Evolutionary conservation across 2,329 filamentous ascomycete species (phyloP).

Genomic region (Ilyonectria mors-panacis): DNA sequence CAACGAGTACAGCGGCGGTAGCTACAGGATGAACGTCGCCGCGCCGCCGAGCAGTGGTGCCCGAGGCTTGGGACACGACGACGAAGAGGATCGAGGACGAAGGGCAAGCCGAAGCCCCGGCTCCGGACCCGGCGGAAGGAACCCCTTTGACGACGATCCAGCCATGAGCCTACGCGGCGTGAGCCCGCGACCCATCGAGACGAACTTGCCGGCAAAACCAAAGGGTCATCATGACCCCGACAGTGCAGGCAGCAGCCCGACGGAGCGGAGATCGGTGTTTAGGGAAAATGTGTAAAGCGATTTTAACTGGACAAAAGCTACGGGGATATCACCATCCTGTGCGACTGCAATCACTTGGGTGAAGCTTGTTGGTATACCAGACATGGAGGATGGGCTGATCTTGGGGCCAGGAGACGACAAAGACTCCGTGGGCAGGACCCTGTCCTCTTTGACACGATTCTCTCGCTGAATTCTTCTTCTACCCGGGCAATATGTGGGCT

Average conservation of each 20-base stretch:
- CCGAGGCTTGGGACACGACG: conserved; percentile 41
- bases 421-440: conserved; percentile 30
- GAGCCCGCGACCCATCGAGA: conserved; percentile 81
- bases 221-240: conserved; percentile 52
- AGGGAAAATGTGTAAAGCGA: conserved; percentile 73
- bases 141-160: conserved; percentile 82
- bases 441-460: background rate
- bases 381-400: background rate
- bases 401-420: conserved; percentile 1
- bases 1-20: conserved; percentile 54
- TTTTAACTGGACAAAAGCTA: conserved; percentile 1
- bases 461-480: conserved; percentile 8
- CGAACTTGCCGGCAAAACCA: conserved; percentile 51
- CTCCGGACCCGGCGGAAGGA: conserved; percentile 53
- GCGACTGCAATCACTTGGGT: background rate
- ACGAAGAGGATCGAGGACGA: conserved; percentile 58
- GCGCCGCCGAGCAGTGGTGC: conserved; percentile 51
- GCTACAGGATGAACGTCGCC: conserved; percentile 67
- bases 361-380: background rate
- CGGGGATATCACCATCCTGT: background rate
- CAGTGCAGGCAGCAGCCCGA: conserved; percentile 69
- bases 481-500: conserved; percentile 18
- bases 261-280: conserved; percentile 79
- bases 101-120: conserved; percentile 61
- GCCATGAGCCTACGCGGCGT: conserved; percentile 78